Base-by-base conservation (phyloP, 1,284 basidiomycete genomes). In the Tylopilus sp. region DNA sequence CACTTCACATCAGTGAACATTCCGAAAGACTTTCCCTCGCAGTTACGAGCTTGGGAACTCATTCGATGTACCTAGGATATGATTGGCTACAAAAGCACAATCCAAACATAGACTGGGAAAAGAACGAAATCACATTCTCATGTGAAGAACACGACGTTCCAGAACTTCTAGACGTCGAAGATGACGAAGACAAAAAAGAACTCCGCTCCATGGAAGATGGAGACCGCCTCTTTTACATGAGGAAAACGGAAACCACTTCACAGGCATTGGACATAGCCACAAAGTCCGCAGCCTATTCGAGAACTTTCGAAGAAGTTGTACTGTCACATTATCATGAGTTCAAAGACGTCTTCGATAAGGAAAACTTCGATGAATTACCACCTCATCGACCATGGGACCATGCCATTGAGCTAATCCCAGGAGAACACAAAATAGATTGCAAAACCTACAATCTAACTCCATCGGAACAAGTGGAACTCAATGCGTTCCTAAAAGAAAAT, bases 41-140 rank as follows among this genome's bases (percentile, higher is more conserved):
- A 1, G 33, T 66, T 12, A 60, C 53, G 0, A 51, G n/a, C 9
- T 19, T 52, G 1, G 33, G 49, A 13, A 62, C 56, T 2, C 8
- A 38, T 9, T 3, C 36, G 4, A 55, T 66, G 8, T 55, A 59
- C 24, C 7, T 66, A 2, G 57, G 61, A 5, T 53, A 69, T 55
- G 68, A 70, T 33, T 75, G 70, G 72, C 57, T 75, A n/a, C 24
- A 51, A 18, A 54, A 73, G n/a, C 68, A 74, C 52, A 75, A 76
- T 47, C 73, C 71, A 13, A 53, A 47, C 0, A 71, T 76, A 7
- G 62, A 76, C 38, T 75, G 74, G 70, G 16, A 53, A 32, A 38
- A 38, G 8, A 22, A 44, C 9, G 22, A 22, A 8, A 6, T 44
- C 2, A 9, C 6, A 22, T 22, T 44, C 18, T 18, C 7, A 8